Conservation (phyloP, 2,329 filamentous ascomycete genomes). For the Cadophora luteo-olivacea region DNA sequence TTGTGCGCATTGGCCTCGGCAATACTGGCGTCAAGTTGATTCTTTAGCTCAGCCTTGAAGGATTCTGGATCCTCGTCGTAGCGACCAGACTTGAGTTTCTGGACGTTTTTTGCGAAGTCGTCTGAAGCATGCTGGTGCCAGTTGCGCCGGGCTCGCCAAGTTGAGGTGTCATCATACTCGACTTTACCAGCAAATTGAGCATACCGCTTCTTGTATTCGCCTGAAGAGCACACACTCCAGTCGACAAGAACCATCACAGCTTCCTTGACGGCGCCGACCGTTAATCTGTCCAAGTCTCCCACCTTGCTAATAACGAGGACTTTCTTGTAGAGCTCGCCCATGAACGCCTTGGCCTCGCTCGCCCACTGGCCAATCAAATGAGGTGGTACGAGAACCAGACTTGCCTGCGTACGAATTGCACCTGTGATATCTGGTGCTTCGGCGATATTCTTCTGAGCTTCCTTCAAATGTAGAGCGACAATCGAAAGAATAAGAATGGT, state of each 20-base stretch:
- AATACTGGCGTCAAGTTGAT: conserved; percentile 40
- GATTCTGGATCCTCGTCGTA: conserved; percentile 22
- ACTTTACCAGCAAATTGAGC: conserved; percentile 55
- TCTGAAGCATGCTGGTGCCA: conserved; percentile 57
- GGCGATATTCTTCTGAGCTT: neutral
- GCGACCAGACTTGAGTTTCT: conserved; percentile 41
- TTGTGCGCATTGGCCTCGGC: conserved; percentile 43
- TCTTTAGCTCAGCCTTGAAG: conserved; percentile 37
- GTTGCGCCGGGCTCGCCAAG: conserved; percentile 49
- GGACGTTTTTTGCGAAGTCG: conserved; percentile 44
- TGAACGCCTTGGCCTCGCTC: conserved; percentile 58
- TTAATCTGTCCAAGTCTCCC: conserved; percentile 49
- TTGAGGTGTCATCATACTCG: conserved; percentile 47
- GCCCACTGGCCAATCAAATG: conserved; percentile 65
- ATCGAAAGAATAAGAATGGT: conserved; percentile 65
- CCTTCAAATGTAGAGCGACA: neutral
- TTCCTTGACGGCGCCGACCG: conserved; percentile 51
- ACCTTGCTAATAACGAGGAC: conserved; percentile 53
- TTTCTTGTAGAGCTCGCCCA: neutral
- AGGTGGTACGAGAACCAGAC: conserved; percentile 63
- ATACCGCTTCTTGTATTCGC: conserved; percentile 56
- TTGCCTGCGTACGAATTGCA: conserved; percentile 56
- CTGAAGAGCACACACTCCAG: conserved; percentile 55
- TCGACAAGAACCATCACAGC: conserved; percentile 62
- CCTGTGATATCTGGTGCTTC: neutral